Base-by-base conservation (phyloP, 495 filamentous ascomycete genomes). In the Hyaloscypha variabilis region DNA sequence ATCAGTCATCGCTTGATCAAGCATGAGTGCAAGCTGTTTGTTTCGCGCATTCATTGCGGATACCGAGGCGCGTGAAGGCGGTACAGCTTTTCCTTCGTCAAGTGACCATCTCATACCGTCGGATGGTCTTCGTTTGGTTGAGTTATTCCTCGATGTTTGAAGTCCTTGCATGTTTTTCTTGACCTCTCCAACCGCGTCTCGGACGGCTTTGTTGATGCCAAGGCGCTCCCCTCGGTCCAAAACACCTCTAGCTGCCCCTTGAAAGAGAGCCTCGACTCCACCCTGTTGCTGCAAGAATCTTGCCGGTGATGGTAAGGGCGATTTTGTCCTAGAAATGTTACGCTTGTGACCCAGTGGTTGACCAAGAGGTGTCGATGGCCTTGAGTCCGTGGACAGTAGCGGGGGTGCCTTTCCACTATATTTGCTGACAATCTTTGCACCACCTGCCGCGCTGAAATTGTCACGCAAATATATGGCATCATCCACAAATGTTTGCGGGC, bases 121-220 rank as follows among this genome's bases (percentile, higher is more conserved):
- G 11, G 67, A 57, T 58, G 58, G 60, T 49, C 62, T 59, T 25
- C 65, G 60, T 50, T 34, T 54, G 28, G 34, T 28, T 3, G 62
- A 66, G 30, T 64, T 69, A 39, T 31, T 60, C 36, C 67, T 55
- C 3, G 69, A 66, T 34, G 65, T 52, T 24, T 71, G 69, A 21
- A 73, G 60, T 6, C 66, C 69, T 61, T 90, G 85, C 66, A 92
- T 87, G 65, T 89, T 90, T 69, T 83, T 89, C 67, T 82, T 85
- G 3, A 94, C 91, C 78, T 97, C 93, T 17, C 84, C 91, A 62
- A 97, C 86, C 5, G 95, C 94, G 65, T 94, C 93, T 23, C 94
- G 88, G 13, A 99, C 90, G 13, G 92, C 93, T 75, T 93, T 92
- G 67, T 93, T 93, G 31, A 98, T 89, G 3, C 94, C 93, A 76